Evolutionary conservation across 75 land plant genomes (phyloP).

Genomic region (Sequoia sempervirens): DNA sequence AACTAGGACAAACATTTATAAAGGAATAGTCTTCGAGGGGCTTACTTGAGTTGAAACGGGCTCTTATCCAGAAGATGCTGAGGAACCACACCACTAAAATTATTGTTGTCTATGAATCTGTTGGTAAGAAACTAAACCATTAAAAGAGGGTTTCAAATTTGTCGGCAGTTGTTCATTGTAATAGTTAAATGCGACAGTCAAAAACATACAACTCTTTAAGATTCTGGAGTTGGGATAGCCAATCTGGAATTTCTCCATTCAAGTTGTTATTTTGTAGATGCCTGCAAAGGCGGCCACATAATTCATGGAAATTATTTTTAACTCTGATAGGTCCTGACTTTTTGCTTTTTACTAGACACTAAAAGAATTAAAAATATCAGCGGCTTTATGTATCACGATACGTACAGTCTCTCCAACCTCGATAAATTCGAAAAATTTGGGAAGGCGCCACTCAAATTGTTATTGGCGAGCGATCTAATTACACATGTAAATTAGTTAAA

Average conservation of each 20-base stretch:
- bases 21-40: background rate
- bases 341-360: background rate
- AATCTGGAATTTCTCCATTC: background rate
- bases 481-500: constrained; percentile 19
- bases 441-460: background rate
- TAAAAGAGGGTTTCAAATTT: background rate
- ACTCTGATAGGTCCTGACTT: background rate
- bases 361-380: background rate
- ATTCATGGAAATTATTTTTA: background rate
- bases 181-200: background rate
- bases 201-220: background rate
- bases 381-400: background rate
- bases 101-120: background rate
- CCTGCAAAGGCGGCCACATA: background rate
- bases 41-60: background rate
- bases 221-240: background rate
- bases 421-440: background rate
- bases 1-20: background rate
- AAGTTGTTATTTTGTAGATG: constrained; percentile 6
- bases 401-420: background rate
- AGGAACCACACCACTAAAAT: constrained; percentile 1
- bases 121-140: background rate
- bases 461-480: background rate
- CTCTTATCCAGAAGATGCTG: background rate
- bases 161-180: too few relatives aligned